Evolutionary conservation across 768 basidiomycete species (phyloP), one percentile per base, ranked within the genome.

Genomic region (Lyophyllum semitale): DNA sequence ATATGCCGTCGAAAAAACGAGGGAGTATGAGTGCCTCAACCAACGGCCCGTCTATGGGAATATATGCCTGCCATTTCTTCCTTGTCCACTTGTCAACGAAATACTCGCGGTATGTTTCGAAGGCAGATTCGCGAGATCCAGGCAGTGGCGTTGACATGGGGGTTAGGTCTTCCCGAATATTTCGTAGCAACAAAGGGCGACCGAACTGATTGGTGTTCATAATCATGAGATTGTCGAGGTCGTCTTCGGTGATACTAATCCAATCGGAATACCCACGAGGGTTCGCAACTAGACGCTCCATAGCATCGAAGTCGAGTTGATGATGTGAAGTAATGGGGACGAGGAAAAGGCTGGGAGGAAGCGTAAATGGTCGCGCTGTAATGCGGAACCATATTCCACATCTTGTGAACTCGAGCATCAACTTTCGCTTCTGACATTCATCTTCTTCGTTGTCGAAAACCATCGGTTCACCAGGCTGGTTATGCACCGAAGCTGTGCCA

Each of bases 351-450:
- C 82, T 81, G 44, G 85, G 72, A 7, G 78, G 77, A 3, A 73
- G 70, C 20, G 69, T 62, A 57, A 88, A 71, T 0, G 83, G 83
- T 50, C 81, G 80, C 2, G 79, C 77, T 7, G 87, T 86, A 66
- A 87, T 78, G 60, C 82, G 81, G 70, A 79, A 82, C 77, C 80
- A 84, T 42, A 90, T 74, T 15, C 83, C 82, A 61, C 73, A 70
- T 60, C 72, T 80, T 47, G 87, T 92, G 67, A 82, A 92, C 33
- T 82, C 77, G n/a, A 84, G 75, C 73, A 95, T 83, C 37, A 80
- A 66, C 32, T 68, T 67, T 17, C 85, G 73, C 48, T 76, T 75
- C 46, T 74, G 67, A 56, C 68, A 68, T 49, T 84, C 82, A 3
- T 83, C 76, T 13, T 76, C 74, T 11, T 69, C 71, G 32, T 74